Evolutionary conservation across 106 monocot genomes (phyloP).

Genomic region (Allium cepa): DNA sequence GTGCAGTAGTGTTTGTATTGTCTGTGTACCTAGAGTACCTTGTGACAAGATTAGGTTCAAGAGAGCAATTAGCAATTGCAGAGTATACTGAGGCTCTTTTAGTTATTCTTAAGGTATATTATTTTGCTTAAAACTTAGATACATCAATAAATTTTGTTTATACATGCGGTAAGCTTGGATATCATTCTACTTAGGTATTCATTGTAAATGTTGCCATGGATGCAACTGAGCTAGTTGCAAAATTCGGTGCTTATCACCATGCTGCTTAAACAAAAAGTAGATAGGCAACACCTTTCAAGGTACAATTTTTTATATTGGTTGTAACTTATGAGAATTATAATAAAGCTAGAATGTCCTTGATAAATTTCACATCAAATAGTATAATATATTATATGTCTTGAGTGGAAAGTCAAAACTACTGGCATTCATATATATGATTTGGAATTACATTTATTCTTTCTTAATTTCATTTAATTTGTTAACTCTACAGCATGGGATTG

Average conservation of each 20-base stretch:
- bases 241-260: constrained; percentile 93
- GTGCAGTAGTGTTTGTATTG: constrained; percentile 66
- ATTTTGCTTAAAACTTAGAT: not conserved
- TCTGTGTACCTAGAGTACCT: constrained; percentile 69
- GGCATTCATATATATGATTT: too few species aligned
- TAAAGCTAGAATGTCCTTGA: not conserved
- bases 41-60: constrained; percentile 77
- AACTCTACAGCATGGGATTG: constrained; percentile 71
- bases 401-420: too few species aligned
- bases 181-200: constrained; percentile 48
- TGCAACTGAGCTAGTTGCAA: constrained; percentile 90
- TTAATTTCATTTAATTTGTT: not conserved
- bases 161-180: not conserved
- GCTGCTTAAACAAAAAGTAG: constrained; percentile 84
- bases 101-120: constrained; percentile 49
- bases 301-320: constrained; percentile 6
- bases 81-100: constrained; percentile 68
- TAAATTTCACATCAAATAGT: not conserved
- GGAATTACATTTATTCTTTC: too few species aligned
- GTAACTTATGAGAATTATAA: not conserved
- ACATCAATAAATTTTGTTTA: not conserved
- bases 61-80: constrained; percentile 73
- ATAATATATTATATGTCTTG: not conserved
- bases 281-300: constrained; percentile 93
- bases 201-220: constrained; percentile 97